These are phyloP conservation scores for Gynostemma pentaphyllum DNA, from an alignment of 306 rosid species.

Conservation along the genomic window DNA sequence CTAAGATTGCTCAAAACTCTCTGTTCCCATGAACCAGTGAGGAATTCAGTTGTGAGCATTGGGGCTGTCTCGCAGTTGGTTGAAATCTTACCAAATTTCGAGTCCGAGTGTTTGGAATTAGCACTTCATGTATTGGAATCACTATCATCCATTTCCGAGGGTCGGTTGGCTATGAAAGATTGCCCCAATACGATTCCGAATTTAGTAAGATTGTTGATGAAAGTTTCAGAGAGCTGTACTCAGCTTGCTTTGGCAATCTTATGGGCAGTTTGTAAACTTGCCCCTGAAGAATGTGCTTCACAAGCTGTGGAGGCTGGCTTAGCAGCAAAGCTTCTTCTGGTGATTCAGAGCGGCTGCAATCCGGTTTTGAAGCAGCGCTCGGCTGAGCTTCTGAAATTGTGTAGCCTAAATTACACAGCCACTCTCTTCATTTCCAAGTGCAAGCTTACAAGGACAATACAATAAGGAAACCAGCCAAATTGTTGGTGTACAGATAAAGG, in stretches of 20 bases:
- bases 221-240: slow-evolving; percentile 65
- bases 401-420: slow-evolving; percentile 60
- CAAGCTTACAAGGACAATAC: slow-evolving; percentile 73
- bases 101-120: slow-evolving; percentile 42
- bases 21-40: slow-evolving; percentile 32
- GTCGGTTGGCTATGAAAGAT: slow-evolving; percentile 56
- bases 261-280: slow-evolving; percentile 63
- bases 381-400: slow-evolving; percentile 59
- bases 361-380: slow-evolving; percentile 55
- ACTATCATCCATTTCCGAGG: slow-evolving; percentile 48
- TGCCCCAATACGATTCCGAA: slow-evolving; percentile 48
- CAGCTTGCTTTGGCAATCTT: slow-evolving; percentile 51
- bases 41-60: slow-evolving; percentile 41
- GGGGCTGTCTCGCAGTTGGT: slow-evolving; percentile 54
- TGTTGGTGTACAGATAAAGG: slow-evolving; percentile 23
- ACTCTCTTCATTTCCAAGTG: slow-evolving; percentile 65
- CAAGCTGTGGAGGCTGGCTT: slow-evolving; percentile 67
- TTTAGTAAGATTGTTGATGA: slow-evolving; percentile 59
- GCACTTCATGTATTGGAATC: slow-evolving; percentile 44
- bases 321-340: slow-evolving; percentile 65
- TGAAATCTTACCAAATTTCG: slow-evolving; percentile 41
- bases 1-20: slow-evolving; percentile 37
- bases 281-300: slow-evolving; percentile 64
- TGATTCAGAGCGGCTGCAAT: slow-evolving; percentile 78
- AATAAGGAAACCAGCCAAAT: slow-evolving; percentile 27